Evolutionary conservation across 2,329 filamentous ascomycete genomes (phyloP).

Genomic region (Cadophora sp.): DNA sequence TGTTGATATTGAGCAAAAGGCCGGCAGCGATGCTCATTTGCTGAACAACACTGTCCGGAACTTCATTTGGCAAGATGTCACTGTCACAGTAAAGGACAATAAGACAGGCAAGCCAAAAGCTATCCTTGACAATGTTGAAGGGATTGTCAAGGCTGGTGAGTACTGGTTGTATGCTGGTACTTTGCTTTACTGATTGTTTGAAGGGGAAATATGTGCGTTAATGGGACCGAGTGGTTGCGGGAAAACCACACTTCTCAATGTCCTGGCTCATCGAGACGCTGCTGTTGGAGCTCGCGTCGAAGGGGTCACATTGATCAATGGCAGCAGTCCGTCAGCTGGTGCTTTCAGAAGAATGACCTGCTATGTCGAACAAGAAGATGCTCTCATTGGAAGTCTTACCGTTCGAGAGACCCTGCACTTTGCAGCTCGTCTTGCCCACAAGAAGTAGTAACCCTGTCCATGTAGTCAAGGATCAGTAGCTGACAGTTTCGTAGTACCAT

Average conservation of each 20-base stretch:
- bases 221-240: constrained; percentile 80
- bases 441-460: constrained; percentile 51
- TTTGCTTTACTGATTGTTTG: constrained; percentile 8
- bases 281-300: constrained; percentile 60
- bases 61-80: constrained; percentile 71
- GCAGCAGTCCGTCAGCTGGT: constrained; percentile 56
- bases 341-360: constrained; percentile 71
- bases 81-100: constrained; percentile 75
- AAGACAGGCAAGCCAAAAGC: constrained; percentile 67
- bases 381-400: constrained; percentile 80
- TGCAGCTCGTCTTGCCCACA: constrained; percentile 71
- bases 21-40: constrained; percentile 51
- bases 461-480: neutral
- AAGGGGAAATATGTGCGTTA: constrained; percentile 76
- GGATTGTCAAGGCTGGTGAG: constrained; percentile 67
- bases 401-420: constrained; percentile 82
- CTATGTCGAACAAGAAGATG: constrained; percentile 90
- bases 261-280: constrained; percentile 68
- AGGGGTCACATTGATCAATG: constrained; percentile 68
- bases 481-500: constrained; percentile 45
- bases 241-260: constrained; percentile 85
- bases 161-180: neutral
- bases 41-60: constrained; percentile 68
- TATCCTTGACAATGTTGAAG: constrained; percentile 68
- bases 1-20: constrained; percentile 41